These are phyloP conservation scores for Neofusicoccum sp. DNA, from an alignment of 2,329 filamentous ascomycete species.

Conservation along the genomic window DNA sequence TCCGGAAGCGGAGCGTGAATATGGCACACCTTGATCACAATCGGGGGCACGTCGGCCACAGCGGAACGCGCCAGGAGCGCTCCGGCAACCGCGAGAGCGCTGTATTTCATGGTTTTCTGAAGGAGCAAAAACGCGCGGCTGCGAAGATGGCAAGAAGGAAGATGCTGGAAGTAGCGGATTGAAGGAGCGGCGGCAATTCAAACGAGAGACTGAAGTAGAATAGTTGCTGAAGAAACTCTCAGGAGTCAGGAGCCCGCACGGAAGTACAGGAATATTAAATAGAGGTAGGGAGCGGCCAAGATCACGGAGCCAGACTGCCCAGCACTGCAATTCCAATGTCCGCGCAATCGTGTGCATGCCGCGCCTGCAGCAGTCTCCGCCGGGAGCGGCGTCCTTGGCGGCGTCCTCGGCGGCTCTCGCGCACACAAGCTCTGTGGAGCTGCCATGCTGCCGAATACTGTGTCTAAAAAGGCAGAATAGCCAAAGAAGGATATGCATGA, in stretches of 20 bases:
- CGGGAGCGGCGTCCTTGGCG: conserved; percentile 14
- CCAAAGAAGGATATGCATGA: too few relatives aligned
- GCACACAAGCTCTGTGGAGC: too few relatives aligned
- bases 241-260: conserved; percentile 1
- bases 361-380: conserved; percentile 10
- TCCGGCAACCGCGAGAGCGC: conserved; percentile 53
- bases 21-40: conserved; percentile 67
- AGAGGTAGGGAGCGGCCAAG: background rate
- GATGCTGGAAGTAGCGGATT: background rate
- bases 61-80: conserved; percentile 54
- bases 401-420: conserved; percentile 6
- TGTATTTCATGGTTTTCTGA: conserved; percentile 54
- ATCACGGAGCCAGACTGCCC: background rate
- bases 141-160: background rate
- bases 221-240: background rate
- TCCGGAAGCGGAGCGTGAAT: background rate
- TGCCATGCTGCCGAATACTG: background rate
- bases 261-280: background rate
- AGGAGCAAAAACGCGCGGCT: conserved; percentile 24
- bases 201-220: conserved; percentile 15
- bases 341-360: conserved; percentile 5
- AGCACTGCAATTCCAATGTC: conserved; percentile 3
- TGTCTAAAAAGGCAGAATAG: too few relatives aligned
- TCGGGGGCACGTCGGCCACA: conserved; percentile 59
- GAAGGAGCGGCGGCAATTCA: background rate